A percentile compares a stretch with the other conserved stretches of the same genome.
phyloP scores from a whole-genome alignment of 208 protist species.

The Plasmodiophora brassicae region DNA sequence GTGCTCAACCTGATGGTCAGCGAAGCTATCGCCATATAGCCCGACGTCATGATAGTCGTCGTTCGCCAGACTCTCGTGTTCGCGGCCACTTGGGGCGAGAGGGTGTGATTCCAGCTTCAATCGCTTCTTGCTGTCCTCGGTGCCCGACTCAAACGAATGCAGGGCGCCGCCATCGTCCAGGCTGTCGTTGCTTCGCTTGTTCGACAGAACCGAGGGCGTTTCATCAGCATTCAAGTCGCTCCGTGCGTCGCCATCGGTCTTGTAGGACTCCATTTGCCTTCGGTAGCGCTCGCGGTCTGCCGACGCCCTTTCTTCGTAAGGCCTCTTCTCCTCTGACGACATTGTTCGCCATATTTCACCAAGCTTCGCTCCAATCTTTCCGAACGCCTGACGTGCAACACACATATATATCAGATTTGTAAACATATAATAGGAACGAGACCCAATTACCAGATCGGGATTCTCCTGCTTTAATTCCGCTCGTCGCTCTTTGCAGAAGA shows the following conservation, averaged over 20 bases:
- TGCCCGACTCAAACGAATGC: background rate
- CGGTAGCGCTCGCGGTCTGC: slow-evolving; percentile 38
- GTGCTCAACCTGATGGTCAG: background rate
- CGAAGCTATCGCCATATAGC: background rate
- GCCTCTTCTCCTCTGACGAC: slow-evolving; percentile 41
- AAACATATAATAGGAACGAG: background rate
- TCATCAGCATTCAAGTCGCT: background rate
- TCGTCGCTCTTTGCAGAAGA: slow-evolving; percentile 44
- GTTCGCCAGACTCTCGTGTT: too few species aligned
- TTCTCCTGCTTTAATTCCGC: slow-evolving; percentile 31
- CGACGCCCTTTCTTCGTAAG: slow-evolving; percentile 41
- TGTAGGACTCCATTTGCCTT: slow-evolving; percentile 42
- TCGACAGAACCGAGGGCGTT: background rate
- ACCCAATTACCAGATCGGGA: slow-evolving; percentile 36
- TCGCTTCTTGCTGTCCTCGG: slow-evolving; percentile 28
- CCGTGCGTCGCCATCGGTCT: background rate
- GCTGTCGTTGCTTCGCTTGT: background rate
- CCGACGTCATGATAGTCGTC: background rate
- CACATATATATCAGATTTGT: background rate
- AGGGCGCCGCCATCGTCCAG: background rate
- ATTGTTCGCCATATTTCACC: slow-evolving; percentile 43
- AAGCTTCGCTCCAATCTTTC: slow-evolving; percentile 43
- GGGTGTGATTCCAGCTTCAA: slow-evolving; percentile 5
- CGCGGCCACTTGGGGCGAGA: background rate
- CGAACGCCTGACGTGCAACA: slow-evolving; percentile 32